Base-by-base conservation (phyloP, 78 protist genomes). In the Tieghemostelium lacteum region DNA sequence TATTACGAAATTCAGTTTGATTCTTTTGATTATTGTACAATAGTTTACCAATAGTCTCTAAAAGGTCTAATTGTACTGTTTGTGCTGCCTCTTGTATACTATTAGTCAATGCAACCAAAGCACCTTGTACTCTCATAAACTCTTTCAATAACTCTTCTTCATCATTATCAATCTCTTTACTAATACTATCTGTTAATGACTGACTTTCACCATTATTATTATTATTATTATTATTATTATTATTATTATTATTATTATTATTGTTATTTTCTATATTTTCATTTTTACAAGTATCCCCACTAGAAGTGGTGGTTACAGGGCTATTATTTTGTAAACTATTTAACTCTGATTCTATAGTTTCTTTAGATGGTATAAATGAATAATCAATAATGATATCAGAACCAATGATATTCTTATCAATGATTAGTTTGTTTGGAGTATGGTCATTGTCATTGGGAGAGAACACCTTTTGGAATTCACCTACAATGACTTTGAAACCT, bases 381-480 rank as follows among this genome's bases (percentile, higher is more conserved):
- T 63, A 39, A 34, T 65, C 75, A 36, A 57, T n/a, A 34, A 49
- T 12, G 61, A 83, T 69, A 10, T 83, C 91, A 37, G 22, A 39
- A 4, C 71, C 78, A 36, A 66, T 78, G 54, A 54, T 29, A 50
- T 29, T 49, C 8, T 49, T 16, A 16, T 24, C 10, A 40, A 66
- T 42, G 19, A 26, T 14, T 37, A 39, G 8, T 42, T 83, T 83
- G 12, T 42, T 55, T 24, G 88, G 69, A 4, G 24, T 39, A 28
- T 33, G 17, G 2, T 72, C 78, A 31, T 36, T 45, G 28, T 83
- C 91, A 42, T 83, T 49, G 19, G 91, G 91, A 20, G 91, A 83
- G 34, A 83, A 83, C 26, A 83, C 91, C 54, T 83, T 83, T 83
- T 83, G 91, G 33, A 83, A 83, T 60, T 83, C 91, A 45, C 91